Base-by-base conservation (phyloP, 192 early-diverging fungal species). In the Glomus cerebriforme region DNA sequence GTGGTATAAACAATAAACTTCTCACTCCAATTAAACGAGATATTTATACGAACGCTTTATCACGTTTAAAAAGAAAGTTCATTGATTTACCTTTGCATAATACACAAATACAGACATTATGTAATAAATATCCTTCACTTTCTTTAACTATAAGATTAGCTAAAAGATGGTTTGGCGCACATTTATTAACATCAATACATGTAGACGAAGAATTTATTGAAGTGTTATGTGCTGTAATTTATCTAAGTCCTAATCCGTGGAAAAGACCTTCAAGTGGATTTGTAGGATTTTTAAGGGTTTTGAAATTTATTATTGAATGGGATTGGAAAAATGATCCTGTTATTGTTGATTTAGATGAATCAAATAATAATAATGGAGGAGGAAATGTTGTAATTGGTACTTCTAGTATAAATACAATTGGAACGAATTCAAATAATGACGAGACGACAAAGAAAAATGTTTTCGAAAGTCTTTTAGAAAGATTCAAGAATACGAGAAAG, bases 121-220 rank as follows among this genome's bases (percentile, higher is more conserved):
- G 93, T 83, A 89, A 91, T 62, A 86, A 88, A 64, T 88, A 90
- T 80, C 92, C 95, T 32, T 91, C 92, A 15, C 88, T 93, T 17
- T 93, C 94, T 13, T 83, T 89, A 49, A 93, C 95, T 7, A 92
- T 97, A 34, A 91, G 97, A 24, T 84, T 99, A 68, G 82, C 90
- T 24, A 99, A 99, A 88, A 90, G 96, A 75, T 99, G 96, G 96
- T 83, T 96, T 32, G 86, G 91, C 9, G 86, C 92, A 26, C 96
- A 99, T 79, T 85, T 95, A 86, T 85, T 97, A 7, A 86, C 93
- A 54, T 22, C 47, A 34, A 81, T 85, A 12, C 86, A 89, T 24
- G 86, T 98, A 7, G 81, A 90, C 0, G 92, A 93, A 62, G 95
- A 97, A 83, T 75, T 91, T 24, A 84, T 95, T 39, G 97, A 99